Percentiles rank a stretch among this genome's conserved stretches.
Conservation (phyloP, 1,284 basidiomycete species). For the Anthracocystis setariae region DNA sequence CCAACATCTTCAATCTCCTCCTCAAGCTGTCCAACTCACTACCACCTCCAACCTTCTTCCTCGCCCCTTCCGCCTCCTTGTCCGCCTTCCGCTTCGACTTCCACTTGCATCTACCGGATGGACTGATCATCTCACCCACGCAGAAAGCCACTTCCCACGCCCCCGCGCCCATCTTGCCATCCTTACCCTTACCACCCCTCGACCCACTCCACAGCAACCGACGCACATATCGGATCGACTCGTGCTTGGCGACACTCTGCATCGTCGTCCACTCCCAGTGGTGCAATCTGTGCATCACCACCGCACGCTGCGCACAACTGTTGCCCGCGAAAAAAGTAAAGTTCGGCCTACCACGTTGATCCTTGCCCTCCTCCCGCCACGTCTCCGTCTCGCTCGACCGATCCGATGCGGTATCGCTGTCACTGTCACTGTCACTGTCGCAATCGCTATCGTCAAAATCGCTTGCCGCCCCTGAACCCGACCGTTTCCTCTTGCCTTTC, state of each 20-base stretch:
- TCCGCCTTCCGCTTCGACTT: neutral
- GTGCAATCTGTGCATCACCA: constrained; percentile 35
- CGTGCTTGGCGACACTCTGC: constrained; percentile 38
- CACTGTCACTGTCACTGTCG: constrained; percentile 13
- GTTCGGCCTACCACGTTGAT: constrained; percentile 3
- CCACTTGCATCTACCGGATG: constrained; percentile 11
- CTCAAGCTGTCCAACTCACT: constrained; percentile 28
- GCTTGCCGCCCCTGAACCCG: neutral
- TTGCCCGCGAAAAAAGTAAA: constrained; percentile 38
- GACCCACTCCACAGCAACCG: constrained; percentile 19
- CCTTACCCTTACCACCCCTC: constrained; percentile 18
- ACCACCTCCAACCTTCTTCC: neutral
- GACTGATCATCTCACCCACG: constrained; percentile 28
- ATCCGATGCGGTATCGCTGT: neutral
- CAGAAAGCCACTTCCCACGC: constrained; percentile 31
- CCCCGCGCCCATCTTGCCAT: constrained; percentile 24
- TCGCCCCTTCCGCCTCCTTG: neutral
- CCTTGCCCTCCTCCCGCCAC: constrained; percentile 21
- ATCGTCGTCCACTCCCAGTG: constrained; percentile 53
- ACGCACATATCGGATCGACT: constrained; percentile 20
- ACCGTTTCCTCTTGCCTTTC: neutral
- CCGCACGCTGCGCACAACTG: constrained; percentile 34
- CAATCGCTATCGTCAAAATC: constrained; percentile 5
- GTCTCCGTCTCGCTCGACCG: constrained; percentile 23
- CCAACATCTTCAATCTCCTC: constrained; percentile 22